Percentiles rank a stretch among this genome's conserved stretches.
These are phyloP conservation scores for Xylaria sp. DNA, from an alignment of 2,329 filamentous ascomycete species.

Conservation along the genomic window DNA sequence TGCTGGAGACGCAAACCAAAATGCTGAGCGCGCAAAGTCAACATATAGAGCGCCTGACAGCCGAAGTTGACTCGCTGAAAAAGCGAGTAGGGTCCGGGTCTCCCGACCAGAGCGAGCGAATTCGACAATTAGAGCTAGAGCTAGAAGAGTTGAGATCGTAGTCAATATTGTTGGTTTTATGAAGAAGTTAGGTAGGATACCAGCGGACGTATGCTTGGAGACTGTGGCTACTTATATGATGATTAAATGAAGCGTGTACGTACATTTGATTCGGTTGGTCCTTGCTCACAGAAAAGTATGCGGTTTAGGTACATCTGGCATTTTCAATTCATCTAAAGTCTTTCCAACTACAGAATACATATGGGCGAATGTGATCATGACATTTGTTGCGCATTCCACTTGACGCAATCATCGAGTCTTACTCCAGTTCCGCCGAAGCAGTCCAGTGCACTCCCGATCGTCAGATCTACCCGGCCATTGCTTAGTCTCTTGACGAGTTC, in stretches of 20 bases:
- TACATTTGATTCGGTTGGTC: conserved; percentile 40
- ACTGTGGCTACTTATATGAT: conserved; percentile 38
- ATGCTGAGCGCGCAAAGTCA: conserved; percentile 81
- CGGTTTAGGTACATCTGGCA: conserved; percentile 36
- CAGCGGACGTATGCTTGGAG: conserved; percentile 29
- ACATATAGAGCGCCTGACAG: conserved; percentile 75
- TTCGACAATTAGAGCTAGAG: conserved; percentile 74
- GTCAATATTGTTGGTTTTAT: conserved; percentile 26
- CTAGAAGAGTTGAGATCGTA: conserved; percentile 71
- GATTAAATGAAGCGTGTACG: conserved; percentile 44
- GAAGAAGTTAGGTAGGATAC: conserved; percentile 35
- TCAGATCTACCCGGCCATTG: conserved; percentile 85
- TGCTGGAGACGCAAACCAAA: conserved; percentile 80
- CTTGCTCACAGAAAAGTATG: conserved; percentile 36
- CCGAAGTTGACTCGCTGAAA: conserved; percentile 84
- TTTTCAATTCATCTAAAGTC: conserved; percentile 9
- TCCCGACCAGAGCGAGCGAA: conserved; percentile 73
- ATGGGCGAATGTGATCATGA: conserved; percentile 14
- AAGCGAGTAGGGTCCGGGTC: conserved; percentile 71
- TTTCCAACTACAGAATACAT: conserved; percentile 17
- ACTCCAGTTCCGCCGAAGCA: conserved; percentile 92
- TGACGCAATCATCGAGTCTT: conserved; percentile 86
- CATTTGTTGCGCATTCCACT: conserved; percentile 75
- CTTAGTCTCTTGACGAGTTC: conserved; percentile 84
- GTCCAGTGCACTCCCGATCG: conserved; percentile 95